Evolutionary conservation across 106 monocot genomes (phyloP).

Genomic region (Vanilla planifolia): DNA sequence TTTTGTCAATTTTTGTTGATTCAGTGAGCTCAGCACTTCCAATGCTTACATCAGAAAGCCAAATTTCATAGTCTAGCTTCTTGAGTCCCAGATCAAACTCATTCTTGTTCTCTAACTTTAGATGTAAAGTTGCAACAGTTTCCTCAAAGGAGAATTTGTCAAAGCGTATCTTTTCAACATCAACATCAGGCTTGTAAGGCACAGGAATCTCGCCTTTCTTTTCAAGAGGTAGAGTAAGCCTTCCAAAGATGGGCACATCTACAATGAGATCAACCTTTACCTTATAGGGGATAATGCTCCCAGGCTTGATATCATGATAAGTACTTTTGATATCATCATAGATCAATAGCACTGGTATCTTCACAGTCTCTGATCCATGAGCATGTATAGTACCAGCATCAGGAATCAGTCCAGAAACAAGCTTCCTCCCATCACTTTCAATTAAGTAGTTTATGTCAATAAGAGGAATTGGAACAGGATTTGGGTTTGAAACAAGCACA

Average conservation of each 20-base stretch:
- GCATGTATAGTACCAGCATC: constrained; percentile 35
- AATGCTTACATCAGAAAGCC: constrained; percentile 62
- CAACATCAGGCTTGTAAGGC: constrained; percentile 77
- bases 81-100: constrained; percentile 79
- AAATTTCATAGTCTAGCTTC: constrained; percentile 63
- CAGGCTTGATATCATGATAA: constrained; percentile 48
- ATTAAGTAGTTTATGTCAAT: constrained; percentile 34
- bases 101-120: constrained; percentile 81
- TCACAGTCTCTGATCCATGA: constrained; percentile 31
- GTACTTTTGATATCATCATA: constrained; percentile 31
- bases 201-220: constrained; percentile 73
- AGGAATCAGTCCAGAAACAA: constrained; percentile 26
- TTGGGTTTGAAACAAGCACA: constrained; percentile 35
- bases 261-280: constrained; percentile 48
- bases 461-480: constrained; percentile 40
- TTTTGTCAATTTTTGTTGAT: constrained; percentile 47
- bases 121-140: constrained; percentile 53
- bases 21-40: constrained; percentile 50
- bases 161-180: constrained; percentile 61
- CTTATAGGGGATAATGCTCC: constrained; percentile 61
- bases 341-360: constrained; percentile 23
- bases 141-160: constrained; percentile 66
- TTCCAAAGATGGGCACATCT: constrained; percentile 59
- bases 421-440: constrained; percentile 27
- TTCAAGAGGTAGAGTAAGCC: constrained; percentile 60